Base-by-base conservation (phyloP, 139 green algal genomes). In the Chlamydomonas sp. region DNA sequence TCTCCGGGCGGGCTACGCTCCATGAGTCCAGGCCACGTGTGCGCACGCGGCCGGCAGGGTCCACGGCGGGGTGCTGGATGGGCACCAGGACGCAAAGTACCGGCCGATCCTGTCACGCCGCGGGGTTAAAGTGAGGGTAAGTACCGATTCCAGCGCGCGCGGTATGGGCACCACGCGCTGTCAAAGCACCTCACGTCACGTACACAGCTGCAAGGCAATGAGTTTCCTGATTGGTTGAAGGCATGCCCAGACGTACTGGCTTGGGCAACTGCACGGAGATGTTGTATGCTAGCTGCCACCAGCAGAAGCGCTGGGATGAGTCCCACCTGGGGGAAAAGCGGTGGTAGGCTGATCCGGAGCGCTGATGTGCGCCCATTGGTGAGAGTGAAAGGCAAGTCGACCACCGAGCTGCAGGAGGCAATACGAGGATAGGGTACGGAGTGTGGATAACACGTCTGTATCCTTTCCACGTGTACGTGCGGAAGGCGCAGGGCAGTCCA, bases 31-130 rank as follows among this genome's bases (percentile, higher is more conserved):
- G 15, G 0, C 61, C 69, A 7, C 59, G 85, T 60, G 87, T 85
- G 72, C 85, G 88, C 59, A 93, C 60, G 1, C 90, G 78, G 67
- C 92, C 92, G 16, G 88, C 83, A 57, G 72, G 5, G 79, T 95
- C 90, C 20, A 96, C 92, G 63, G 85, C 90, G 10, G 92, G 92
- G 81, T 96, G 91, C 31, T 88, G 89, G 18, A 95, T 77, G 0
- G 93, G 92, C 2, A 92, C 77, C 62, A 93, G 91, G 31, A 96
- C 88, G 66, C 80, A 91, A 7, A 95, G 84, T 0, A 79, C 78
- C 6, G 93, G 91, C 4, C 88, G 88, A 61, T 93, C 90, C 90
- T 93, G 90, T 1, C 1, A 57, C 49, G 72, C 14, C 1, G 5
- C 4, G 20, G 4, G 4, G 7, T 10, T 2, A 12, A 14, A 57